Base-by-base conservation (phyloP, 2,329 filamentous ascomycete species). In the Xylaria sp. region DNA sequence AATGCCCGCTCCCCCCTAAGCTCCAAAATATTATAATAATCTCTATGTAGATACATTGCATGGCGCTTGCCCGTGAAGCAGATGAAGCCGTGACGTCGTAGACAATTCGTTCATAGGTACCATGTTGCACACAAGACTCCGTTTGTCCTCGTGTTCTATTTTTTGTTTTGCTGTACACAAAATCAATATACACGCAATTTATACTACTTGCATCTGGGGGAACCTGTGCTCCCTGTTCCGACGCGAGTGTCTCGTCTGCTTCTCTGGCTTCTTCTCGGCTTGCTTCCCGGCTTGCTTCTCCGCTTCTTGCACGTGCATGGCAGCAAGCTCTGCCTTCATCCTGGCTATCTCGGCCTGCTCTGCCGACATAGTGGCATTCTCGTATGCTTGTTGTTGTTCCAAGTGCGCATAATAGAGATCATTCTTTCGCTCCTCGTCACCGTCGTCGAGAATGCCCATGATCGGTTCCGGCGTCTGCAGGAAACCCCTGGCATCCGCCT, bases 401-500 rank as follows among this genome's bases (percentile, higher is more conserved):
- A 74, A 28, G 69, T 75, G 74, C 10, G 73, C 70, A 20, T 60
- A 66, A 20, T 77, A 76, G 3, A 68, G 52, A 15, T 78, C 75
- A 33, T 77, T 72, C 39, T 74, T 76, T 13, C 77, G 72, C 67
- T 77, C 77, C n/a, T 75, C 74, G 48, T 79, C 73, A 57, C 77
- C 77, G 36, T 79, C 76, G 56, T 79, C 77, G 20, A 77, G 75
- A 15, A 79, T 75, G 20, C 75, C 76, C 69, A 70, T 59, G 54
- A 80, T 64, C 4, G 72, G 54, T 68, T 77, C 77, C 2, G 77
- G 73, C 2, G 74, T 71, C 63, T 78, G 77, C 39, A 79, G 67
- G 54, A 76, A 78, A 3, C 77, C 77, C 48, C 62, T 71, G 18
- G 77, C 74, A 66, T 79, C 77, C 2, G 77, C 77, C 66, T 79